Conservation (phyloP, 129 eudicot species). For the Silybum marianum region DNA sequence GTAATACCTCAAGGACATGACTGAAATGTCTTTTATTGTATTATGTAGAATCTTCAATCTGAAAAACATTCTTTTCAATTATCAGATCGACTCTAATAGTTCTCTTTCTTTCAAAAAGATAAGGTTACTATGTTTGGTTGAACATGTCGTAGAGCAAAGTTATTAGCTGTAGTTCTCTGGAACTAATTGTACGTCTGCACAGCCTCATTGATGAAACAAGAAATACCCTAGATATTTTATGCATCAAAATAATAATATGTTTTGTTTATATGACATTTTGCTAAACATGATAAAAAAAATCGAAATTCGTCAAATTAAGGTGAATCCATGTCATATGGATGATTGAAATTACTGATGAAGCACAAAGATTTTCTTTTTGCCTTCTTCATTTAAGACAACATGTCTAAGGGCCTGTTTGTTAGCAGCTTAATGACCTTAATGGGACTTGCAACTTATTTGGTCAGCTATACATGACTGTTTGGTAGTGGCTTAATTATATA, state of each 20-base stretch:
- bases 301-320: too few relatives aligned
- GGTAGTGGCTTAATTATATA: too few relatives aligned
- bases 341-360: neutral
- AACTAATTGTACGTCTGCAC: too few relatives aligned
- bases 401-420: too few relatives aligned
- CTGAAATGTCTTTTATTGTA: neutral
- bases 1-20: too few relatives aligned
- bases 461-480: too few relatives aligned
- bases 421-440: too few relatives aligned
- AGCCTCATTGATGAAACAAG: too few relatives aligned
- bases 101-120: neutral
- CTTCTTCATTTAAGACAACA: neutral
- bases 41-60: neutral
- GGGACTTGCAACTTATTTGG: too few relatives aligned
- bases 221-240: too few relatives aligned
- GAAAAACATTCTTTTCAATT: too few relatives aligned
- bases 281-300: neutral
- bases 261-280: neutral
- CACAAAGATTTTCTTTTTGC: neutral
- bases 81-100: neutral
- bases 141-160: neutral
- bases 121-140: neutral
- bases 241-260: neutral
- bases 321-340: neutral
- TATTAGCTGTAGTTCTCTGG: neutral